Conservation (phyloP, 1,139 yeast genomes). For the Maudiozyma humilis region DNA sequence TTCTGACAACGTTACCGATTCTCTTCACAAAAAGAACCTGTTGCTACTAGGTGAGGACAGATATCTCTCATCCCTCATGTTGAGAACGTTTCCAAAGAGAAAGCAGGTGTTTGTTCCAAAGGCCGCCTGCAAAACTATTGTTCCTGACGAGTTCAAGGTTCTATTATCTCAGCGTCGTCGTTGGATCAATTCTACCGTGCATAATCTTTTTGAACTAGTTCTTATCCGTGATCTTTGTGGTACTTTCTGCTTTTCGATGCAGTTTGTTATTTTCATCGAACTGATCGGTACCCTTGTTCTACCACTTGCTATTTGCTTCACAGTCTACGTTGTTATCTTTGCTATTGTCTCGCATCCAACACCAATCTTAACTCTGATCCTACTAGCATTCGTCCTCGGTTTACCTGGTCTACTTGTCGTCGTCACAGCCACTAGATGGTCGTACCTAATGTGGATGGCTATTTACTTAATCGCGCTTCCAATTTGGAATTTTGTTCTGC, state of each 20-base stretch:
- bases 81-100: constrained; percentile 86
- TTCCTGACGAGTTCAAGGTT: constrained; percentile 77
- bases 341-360: constrained; percentile 74
- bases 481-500: constrained; percentile 88
- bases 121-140: constrained; percentile 92
- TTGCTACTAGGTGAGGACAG: constrained; percentile 91
- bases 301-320: constrained; percentile 85
- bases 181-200: constrained; percentile 97
- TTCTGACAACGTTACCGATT: constrained; percentile 79
- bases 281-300: constrained; percentile 83
- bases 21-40: constrained; percentile 83
- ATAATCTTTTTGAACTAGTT: constrained; percentile 84
- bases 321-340: constrained; percentile 68
- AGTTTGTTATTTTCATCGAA: constrained; percentile 82
- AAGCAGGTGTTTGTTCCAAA: constrained; percentile 86
- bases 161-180: constrained; percentile 92
- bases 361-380: constrained; percentile 68
- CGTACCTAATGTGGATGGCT: constrained; percentile 75
- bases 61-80: constrained; percentile 79
- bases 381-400: constrained; percentile 78
- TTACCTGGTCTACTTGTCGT: constrained; percentile 82
- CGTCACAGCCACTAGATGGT: constrained; percentile 73
- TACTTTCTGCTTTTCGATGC: constrained; percentile 95
- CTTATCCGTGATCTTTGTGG: constrained; percentile 90
- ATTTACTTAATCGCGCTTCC: constrained; percentile 80